phyloP scores from a whole-genome alignment of 768 basidiomycete genomes.

The Harrya chromipes region DNA sequence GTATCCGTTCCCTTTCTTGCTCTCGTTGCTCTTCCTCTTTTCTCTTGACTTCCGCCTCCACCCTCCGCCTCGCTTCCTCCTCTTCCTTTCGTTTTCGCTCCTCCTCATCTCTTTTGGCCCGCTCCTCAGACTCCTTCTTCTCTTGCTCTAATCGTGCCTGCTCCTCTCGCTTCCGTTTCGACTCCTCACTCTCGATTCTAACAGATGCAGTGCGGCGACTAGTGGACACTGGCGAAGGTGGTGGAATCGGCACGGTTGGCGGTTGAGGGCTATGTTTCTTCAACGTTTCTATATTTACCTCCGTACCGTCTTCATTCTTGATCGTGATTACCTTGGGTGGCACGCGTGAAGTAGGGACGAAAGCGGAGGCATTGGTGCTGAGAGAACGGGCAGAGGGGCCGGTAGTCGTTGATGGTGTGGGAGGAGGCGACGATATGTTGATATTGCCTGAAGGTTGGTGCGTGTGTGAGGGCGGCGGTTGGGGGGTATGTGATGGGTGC shows the following conservation, averaged over 20 bases:
- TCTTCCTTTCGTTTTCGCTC: slow-evolving; percentile 40
- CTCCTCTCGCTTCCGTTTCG: slow-evolving; percentile 47
- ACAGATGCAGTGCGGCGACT: slow-evolving; percentile 37
- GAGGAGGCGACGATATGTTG: slow-evolving; percentile 55
- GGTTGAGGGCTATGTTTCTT: slow-evolving; percentile 46
- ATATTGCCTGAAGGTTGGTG: slow-evolving; percentile 46
- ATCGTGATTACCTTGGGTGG: slow-evolving; percentile 48
- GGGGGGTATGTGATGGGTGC: slow-evolving; percentile 41
- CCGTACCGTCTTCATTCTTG: slow-evolving; percentile 62
- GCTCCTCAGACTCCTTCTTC: slow-evolving; percentile 38
- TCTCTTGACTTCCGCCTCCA: slow-evolving; percentile 38
- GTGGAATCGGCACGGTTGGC: slow-evolving; percentile 37
- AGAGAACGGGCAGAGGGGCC: slow-evolving; percentile 42
- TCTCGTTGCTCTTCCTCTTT: slow-evolving; percentile 44
- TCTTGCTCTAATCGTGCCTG: slow-evolving; percentile 41
- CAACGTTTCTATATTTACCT: slow-evolving; percentile 57
- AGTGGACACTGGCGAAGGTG: slow-evolving; percentile 31
- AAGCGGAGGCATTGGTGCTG: slow-evolving; percentile 61
- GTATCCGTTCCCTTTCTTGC: slow-evolving; percentile 36
- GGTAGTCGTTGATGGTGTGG: slow-evolving; percentile 58
- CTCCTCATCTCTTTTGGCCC: slow-evolving; percentile 34
- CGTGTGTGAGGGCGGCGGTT: slow-evolving; percentile 42
- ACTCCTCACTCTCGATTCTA: slow-evolving; percentile 63
- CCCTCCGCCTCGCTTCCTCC: slow-evolving; percentile 40
- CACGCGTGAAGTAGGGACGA: slow-evolving; percentile 56